Evolutionary conservation across 768 basidiomycete genomes (phyloP), one percentile per base, ranked within the genome.

Genomic region (Tricholoma flavovirens): DNA sequence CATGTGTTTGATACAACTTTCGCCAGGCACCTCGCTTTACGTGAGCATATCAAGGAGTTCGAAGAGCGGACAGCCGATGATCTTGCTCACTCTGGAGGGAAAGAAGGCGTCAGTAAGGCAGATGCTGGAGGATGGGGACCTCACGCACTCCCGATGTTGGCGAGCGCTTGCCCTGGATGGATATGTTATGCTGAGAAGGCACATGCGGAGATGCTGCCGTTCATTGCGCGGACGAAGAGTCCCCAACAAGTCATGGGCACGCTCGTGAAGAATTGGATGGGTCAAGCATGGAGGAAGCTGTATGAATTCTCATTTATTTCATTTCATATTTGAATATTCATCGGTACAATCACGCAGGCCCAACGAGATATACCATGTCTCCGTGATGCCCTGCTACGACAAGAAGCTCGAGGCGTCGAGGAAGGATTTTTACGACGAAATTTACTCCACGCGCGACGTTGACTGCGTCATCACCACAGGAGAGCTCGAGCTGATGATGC

Each of bases 371-470:
- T 99, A 98, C 67, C 97, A 99, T 65, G 93, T 98, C 53, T 82
- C 93, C 0, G 94, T 98, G 51, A 98, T 98, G 95, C 96, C 97
- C 0, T 99, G 97, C 71, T 98, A 98, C 71, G 97, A 99, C 79
- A 98, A 98, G 74, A 99, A 99, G 67, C 84, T 99, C 14, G 97
- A 99, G 72, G 97, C 97, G 0, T 98, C 95, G 8, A 82, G 97
- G 24, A 82, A 86, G 48, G 95, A 99, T 66, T 99, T 98, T 67
- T 93, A 92, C 67, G 84, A 86, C 59, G 86, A 88, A 7, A 62
- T 81, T 1, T 88, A 92, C 70, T 77, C 86, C 36, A 93, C 93
- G 9, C 78, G 95, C 54, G 96, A 98, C 62, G 92, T 98, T 45
- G 97, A 98, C 71, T 97, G 95, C 67, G 97, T 99, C 22, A 83